Conservation (phyloP, 139 green algal genomes). For the Penium margaritaceum region DNA sequence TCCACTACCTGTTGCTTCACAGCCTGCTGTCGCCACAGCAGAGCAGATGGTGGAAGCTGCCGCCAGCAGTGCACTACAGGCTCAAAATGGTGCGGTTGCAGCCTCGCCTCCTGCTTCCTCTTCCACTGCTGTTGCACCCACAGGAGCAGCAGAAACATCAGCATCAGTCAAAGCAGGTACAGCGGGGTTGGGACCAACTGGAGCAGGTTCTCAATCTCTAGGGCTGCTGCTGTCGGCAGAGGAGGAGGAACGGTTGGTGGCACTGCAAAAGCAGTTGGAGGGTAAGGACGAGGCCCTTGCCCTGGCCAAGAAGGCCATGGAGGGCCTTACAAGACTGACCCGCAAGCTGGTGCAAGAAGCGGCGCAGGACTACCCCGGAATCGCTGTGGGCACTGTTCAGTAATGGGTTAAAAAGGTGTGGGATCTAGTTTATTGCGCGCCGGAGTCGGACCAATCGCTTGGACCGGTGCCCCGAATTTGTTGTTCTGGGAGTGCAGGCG, state of each 20-base stretch:
- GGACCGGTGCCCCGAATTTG: no score
- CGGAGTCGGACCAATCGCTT: no score
- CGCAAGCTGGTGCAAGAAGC: no score
- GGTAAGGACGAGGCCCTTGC: background rate
- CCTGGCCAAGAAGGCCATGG: background rate
- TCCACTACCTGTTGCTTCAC: background rate
- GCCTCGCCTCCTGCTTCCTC: background rate
- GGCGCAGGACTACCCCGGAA: no score
- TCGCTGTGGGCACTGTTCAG: no score
- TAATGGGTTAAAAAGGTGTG: no score
- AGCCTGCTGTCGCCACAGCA: no score
- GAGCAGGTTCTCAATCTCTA: no score
- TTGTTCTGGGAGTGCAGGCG: no score
- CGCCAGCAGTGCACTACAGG: background rate
- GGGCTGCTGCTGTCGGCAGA: no score
- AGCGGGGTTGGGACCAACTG: background rate
- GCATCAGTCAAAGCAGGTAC: background rate
- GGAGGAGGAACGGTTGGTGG: conserved; percentile 1
- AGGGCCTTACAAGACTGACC: background rate
- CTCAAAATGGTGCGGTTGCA: background rate
- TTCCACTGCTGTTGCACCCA: background rate
- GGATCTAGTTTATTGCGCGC: no score
- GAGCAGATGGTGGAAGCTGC: no score
- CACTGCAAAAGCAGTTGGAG: conserved; percentile 6
- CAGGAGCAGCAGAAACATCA: background rate